Percentiles rank a stretch among this genome's conserved stretches.
These are phyloP conservation scores for Coemansia sp. DNA, from an alignment of 192 early-diverging fungal species.

Conservation along the genomic window DNA sequence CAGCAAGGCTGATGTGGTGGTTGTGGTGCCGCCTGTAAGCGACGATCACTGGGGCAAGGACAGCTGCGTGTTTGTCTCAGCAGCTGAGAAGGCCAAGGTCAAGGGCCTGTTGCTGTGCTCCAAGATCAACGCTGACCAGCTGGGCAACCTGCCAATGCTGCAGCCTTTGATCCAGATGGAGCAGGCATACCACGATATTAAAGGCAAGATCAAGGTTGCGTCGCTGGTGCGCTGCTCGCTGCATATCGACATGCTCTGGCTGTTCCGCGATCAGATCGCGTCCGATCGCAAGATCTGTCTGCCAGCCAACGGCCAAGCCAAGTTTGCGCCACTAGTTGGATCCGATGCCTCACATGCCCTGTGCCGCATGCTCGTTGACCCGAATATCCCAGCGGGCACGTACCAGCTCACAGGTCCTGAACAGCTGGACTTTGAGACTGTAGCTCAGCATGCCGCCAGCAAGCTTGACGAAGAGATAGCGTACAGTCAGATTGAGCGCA, in stretches of 20 bases:
- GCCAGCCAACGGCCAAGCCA: slow-evolving; percentile 21
- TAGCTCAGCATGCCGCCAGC: slow-evolving; percentile 27
- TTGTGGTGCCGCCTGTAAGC: slow-evolving; percentile 43
- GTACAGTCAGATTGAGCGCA: slow-evolving; percentile 29
- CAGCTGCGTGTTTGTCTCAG: slow-evolving; percentile 30
- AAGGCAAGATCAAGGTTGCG: slow-evolving; percentile 30
- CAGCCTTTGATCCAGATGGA: slow-evolving; percentile 41
- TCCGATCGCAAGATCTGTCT: slow-evolving; percentile 31
- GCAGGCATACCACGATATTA: slow-evolving; percentile 28
- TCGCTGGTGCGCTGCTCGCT: slow-evolving; percentile 50
- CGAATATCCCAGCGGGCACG: slow-evolving; percentile 27
- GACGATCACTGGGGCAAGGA: slow-evolving; percentile 34
- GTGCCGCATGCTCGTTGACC: slow-evolving; percentile 45
- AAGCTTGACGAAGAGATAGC: slow-evolving; percentile 27
- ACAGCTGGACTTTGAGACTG: slow-evolving; percentile 16
- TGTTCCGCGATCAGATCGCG: slow-evolving; percentile 48
- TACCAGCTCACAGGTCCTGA: slow-evolving; percentile 48
- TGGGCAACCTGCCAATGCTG: slow-evolving; percentile 24
- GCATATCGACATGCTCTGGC: slow-evolving; percentile 47
- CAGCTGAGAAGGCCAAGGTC: slow-evolving; percentile 36
- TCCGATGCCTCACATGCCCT: slow-evolving; percentile 33
- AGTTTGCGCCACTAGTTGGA: slow-evolving; percentile 33
- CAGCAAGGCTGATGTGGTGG: slow-evolving; percentile 38
- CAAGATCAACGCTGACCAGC: slow-evolving; percentile 35
- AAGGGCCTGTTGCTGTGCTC: slow-evolving; percentile 48